Percentiles rank a stretch among this genome's conserved stretches.
Conservation (phyloP, 768 basidiomycete genomes). For the Kwoniella botswanensis region DNA sequence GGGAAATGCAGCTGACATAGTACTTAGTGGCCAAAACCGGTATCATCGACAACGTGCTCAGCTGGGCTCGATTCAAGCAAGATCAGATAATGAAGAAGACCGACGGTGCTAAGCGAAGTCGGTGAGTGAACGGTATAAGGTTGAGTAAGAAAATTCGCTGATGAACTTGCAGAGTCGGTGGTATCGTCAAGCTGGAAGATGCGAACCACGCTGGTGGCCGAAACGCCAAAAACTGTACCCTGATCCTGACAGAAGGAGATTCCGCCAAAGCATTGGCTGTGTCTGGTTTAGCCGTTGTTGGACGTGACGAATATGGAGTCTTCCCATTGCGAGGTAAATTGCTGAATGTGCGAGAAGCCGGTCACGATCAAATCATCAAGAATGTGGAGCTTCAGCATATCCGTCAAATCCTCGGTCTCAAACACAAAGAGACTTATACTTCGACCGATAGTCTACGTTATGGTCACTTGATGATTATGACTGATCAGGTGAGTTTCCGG, state of each 20-base stretch:
- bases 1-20: neutral
- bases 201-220: conserved; percentile 95
- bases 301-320: conserved; percentile 95
- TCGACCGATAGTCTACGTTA: conserved; percentile 75
- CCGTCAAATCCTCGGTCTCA: conserved; percentile 96
- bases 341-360: conserved; percentile 95
- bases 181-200: conserved; percentile 90
- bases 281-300: conserved; percentile 90
- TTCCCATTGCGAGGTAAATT: conserved; percentile 97
- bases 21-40: conserved; percentile 78
- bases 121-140: conserved; percentile 62
- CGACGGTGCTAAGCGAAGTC: conserved; percentile 84
- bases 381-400: conserved; percentile 96
- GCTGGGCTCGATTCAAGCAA: conserved; percentile 96
- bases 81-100: conserved; percentile 96
- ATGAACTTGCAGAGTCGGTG: conserved; percentile 69
- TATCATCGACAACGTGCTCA: conserved; percentile 87
- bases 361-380: conserved; percentile 95
- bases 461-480: conserved; percentile 98
- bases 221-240: conserved; percentile 79
- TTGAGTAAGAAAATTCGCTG: neutral
- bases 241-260: conserved; percentile 98
- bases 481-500: conserved; percentile 81
- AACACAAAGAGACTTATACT: conserved; percentile 88
- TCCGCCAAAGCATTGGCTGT: conserved; percentile 97